Conservation (phyloP, 73 alveolate species). For the Paramecium primaurelia region DNA sequence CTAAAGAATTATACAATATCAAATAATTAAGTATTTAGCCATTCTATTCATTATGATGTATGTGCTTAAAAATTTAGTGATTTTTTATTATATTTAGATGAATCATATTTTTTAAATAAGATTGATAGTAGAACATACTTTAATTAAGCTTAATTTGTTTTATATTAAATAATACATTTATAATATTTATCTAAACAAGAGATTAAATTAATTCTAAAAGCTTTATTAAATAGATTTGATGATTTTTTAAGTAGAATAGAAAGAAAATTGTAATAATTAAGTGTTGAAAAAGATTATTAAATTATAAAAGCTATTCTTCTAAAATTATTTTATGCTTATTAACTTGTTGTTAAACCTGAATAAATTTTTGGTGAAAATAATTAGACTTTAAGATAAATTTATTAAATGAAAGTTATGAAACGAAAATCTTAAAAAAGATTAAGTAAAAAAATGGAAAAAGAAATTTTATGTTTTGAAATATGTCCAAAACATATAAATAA, state of each 20-base stretch:
- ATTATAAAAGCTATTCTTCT: background rate
- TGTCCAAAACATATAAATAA: background rate
- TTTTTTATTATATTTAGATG: background rate
- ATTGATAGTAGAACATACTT: background rate
- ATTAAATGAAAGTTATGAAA: background rate
- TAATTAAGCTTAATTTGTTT: background rate
- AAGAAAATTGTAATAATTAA: background rate
- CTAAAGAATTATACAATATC: background rate
- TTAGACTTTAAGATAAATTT: background rate
- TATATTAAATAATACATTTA: background rate
- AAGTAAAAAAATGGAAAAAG: background rate
- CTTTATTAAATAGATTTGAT: background rate
- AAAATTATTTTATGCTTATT: background rate
- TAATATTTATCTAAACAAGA: background rate
- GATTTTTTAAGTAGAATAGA: background rate
- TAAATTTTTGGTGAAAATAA: background rate
- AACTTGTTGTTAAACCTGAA: background rate
- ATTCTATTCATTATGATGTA: background rate
- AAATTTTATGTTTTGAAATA: background rate
- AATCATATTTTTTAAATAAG: background rate
- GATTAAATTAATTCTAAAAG: background rate
- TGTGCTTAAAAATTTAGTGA: slow-evolving; percentile 6
- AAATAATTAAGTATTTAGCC: background rate
- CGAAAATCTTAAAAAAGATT: background rate
- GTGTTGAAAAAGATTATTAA: background rate